Base-by-base conservation (phyloP, 2,329 filamentous ascomycete species). In the Graphilbum sp. region DNA sequence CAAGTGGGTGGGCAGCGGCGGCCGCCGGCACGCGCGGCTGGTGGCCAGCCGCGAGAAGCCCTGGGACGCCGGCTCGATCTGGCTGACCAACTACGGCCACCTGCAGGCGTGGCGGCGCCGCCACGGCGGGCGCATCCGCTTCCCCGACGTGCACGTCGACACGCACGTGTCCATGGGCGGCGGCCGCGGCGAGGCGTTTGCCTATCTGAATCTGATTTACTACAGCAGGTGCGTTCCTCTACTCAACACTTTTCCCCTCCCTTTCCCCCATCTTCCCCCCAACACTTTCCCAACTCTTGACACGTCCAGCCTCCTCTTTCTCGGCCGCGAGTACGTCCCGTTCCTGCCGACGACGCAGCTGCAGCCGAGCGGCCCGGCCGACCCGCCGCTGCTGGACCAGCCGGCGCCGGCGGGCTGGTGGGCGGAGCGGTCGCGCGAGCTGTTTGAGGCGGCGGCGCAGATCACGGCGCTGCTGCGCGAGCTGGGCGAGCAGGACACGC, bases 321-420 rank as follows among this genome's bases (percentile, higher is more conserved):
- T 64, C 3, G 54, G 58, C 16, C 47, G 61, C 3, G 61, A 64
- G 35, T 64, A 63, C 27, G 55, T 63, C 0, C 61, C 61, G 0
- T 64, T 64, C 33, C 39, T 64, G 0, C 61, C 62, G 0, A 57
- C 53, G 0, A 43, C 50, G 1, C 49, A 55, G 12, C 46, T 52
- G 1, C 48, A 49, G 2, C 62, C 61, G 0, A 38, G 55, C 54
- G 41, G 37, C 2, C 41, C 41, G 2, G 31, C 40, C 6, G 41
- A 42, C 18, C 37, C 16, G 32, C 41, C 41, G 5, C 32, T 42
- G 4, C 32, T 42, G 7, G 5, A 21, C 2, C 20, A 18, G 5
- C 5, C n/a, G 15, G 20, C 37, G 3, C 37, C 37, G 3, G 7
- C 35, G 2, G 17, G 32, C 1, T 40, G 37, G 41, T 64, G 61